A percentile compares a stretch with the other conserved stretches of the same genome.
Evolutionary conservation across 1,284 basidiomycete species (phyloP).

Genomic region (Tylopilus sp.): DNA sequence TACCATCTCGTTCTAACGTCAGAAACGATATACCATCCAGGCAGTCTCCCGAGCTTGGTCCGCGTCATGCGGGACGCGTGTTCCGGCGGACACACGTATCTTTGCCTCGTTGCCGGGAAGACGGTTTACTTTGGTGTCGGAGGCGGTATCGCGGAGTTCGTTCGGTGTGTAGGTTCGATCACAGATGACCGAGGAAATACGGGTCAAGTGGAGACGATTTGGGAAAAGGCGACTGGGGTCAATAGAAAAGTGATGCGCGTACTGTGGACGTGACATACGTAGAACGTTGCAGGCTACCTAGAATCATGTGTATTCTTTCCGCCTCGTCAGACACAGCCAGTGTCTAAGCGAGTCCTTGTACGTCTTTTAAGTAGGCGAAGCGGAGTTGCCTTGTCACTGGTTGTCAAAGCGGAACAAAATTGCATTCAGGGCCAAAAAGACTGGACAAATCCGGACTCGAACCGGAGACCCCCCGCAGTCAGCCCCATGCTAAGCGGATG

Average conservation of each 20-base stretch:
- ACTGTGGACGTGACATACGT: conserved; percentile 39
- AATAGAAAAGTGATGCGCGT: conserved; percentile 63
- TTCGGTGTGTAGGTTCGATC: conserved; percentile 45
- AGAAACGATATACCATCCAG: conserved; percentile 87
- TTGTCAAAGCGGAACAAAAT: too few relatives aligned
- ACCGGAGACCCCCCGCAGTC: conserved; percentile 38
- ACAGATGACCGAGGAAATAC: conserved; percentile 11
- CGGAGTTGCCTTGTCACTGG: too few relatives aligned
- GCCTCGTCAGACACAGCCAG: too few relatives aligned
- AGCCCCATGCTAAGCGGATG: conserved; percentile 42
- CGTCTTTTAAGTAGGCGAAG: too few relatives aligned
- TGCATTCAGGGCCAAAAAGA: neutral
- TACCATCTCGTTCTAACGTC: conserved; percentile 83
- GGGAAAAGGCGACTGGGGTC: conserved; percentile 61
- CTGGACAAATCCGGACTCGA: conserved; percentile 38
- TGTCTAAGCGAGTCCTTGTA: too few relatives aligned
- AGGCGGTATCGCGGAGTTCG: conserved; percentile 80
- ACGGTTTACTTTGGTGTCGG: conserved; percentile 96
- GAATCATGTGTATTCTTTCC: too few relatives aligned
- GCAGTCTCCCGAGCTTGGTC: conserved; percentile 67
- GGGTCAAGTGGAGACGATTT: conserved; percentile 41
- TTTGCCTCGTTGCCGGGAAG: conserved; percentile 83
- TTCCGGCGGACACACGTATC: conserved; percentile 1
- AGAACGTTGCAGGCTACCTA: too few relatives aligned
- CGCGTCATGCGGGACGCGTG: conserved; percentile 39